phyloP scores from a whole-genome alignment of 2,329 filamentous ascomycete species.

The Exophiala xenobiotica region DNA sequence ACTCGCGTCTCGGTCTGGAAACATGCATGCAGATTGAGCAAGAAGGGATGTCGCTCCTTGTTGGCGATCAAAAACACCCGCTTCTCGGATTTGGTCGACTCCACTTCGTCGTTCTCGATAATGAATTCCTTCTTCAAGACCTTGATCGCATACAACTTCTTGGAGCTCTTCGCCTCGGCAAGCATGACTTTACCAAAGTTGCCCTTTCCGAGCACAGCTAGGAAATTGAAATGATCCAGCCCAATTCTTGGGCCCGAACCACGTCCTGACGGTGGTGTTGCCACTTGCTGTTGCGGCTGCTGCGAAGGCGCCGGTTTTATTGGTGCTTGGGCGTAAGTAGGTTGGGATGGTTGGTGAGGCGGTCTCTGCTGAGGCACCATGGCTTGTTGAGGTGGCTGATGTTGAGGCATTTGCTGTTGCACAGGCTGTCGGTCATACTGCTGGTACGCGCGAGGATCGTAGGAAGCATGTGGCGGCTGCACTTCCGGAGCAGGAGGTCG shows the following conservation, averaged over 20 bases:
- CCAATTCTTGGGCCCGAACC: slow-evolving; percentile 67
- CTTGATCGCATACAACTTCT: slow-evolving; percentile 96
- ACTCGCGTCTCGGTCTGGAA: slow-evolving; percentile 98
- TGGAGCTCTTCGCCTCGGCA: slow-evolving; percentile 89
- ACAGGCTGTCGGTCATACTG: slow-evolving; percentile 33
- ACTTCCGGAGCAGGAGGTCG: slow-evolving; percentile 33
- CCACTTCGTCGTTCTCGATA: slow-evolving; percentile 98
- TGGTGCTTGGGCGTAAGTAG: slow-evolving; percentile 46
- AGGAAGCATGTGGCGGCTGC: slow-evolving; percentile 46
- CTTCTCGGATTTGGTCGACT: slow-evolving; percentile 97
- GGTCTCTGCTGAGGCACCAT: slow-evolving; percentile 29
- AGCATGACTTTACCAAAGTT: slow-evolving; percentile 99
- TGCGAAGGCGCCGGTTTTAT: slow-evolving; percentile 35
- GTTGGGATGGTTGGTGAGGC: slow-evolving; percentile 33
- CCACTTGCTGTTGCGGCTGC: slow-evolving; percentile 30
- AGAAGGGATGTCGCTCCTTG: slow-evolving; percentile 92
- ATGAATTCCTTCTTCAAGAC: slow-evolving; percentile 99
- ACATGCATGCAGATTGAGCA: slow-evolving; percentile 92
- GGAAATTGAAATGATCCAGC: slow-evolving; percentile 97
- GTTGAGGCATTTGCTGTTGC: slow-evolving; percentile 33
- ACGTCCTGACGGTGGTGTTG: slow-evolving; percentile 33
- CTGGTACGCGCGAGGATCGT: slow-evolving; percentile 45
- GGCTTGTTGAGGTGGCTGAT: slow-evolving; percentile 32
- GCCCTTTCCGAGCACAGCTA: slow-evolving; percentile 95
- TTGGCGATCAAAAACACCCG: slow-evolving; percentile 96